Percentiles rank a stretch among this genome's conserved stretches.
These are phyloP conservation scores for Phytophthora vignae DNA, from an alignment of 352 stramenopile genomes.

Conservation along the genomic window DNA sequence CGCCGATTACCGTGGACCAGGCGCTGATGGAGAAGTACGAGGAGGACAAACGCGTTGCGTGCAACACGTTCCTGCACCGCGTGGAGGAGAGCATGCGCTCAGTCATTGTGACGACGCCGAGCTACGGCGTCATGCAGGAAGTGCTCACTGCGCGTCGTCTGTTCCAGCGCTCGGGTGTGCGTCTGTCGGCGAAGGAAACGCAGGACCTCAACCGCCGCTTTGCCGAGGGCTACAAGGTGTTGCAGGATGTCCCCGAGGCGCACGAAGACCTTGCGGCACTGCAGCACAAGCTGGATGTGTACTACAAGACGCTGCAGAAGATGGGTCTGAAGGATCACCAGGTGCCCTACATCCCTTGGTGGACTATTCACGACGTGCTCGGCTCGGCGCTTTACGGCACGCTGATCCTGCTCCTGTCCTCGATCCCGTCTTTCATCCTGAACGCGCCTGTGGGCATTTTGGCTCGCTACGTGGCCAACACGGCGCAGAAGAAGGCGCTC, in stretches of 20 bases:
- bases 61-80: constrained; percentile 84
- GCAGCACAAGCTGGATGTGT: constrained; percentile 83
- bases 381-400: constrained; percentile 88
- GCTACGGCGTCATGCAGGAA: constrained; percentile 96
- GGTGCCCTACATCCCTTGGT: constrained; percentile 88
- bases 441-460: constrained; percentile 92
- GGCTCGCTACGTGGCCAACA: constrained; percentile 77
- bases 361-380: constrained; percentile 90
- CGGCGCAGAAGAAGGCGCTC: constrained; percentile 85
- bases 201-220: constrained; percentile 93
- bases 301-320: constrained; percentile 84
- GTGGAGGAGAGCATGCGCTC: constrained; percentile 88
- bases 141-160: constrained; percentile 96
- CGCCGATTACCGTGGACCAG: constrained; percentile 88
- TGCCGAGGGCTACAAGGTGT: constrained; percentile 89
- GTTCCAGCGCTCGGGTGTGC: constrained; percentile 92
- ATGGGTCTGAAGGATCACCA: constrained; percentile 94
- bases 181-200: constrained; percentile 90
- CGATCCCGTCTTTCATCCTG: constrained; percentile 91
- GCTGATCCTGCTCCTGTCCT: constrained; percentile 89
- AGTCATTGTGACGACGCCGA: constrained; percentile 97
- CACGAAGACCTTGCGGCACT: constrained; percentile 66
- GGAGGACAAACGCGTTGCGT: constrained; percentile 82
- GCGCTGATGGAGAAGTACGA: constrained; percentile 91
- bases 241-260: constrained; percentile 73